Base-by-base conservation (phyloP, 1,284 basidiomycete species). In the Meripilus lineatus region DNA sequence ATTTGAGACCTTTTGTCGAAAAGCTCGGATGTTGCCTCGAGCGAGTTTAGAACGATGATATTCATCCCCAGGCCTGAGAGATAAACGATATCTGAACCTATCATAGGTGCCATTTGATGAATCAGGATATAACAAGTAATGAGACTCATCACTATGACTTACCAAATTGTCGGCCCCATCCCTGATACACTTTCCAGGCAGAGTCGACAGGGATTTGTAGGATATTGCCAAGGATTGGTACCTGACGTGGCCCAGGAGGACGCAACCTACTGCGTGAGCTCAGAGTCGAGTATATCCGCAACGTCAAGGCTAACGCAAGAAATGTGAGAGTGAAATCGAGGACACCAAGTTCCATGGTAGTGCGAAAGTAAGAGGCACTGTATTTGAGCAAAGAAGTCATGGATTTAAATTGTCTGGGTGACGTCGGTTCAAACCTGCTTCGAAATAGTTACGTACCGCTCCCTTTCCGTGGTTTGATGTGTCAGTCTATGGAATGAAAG, bases 181-280 rank as follows among this genome's bases (percentile, higher is more conserved):
- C 24, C 1, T 28, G 33, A 25, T 46, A 51, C 11, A 37, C 39
- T n/a, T 42, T 18, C 50, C 51, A 53, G 28, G 42, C 43, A 17
- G 44, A 24, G 15, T 45, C 40, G 11, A 8, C 34, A 4, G 55
- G 52, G 26, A 55, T 49, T 32, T 55, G 50, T 11, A 48, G 42
- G 7, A 55, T 25, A 40, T 55, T 57, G 14, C 55, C 55, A 17
- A 57, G 40, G 14, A 57, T 17, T 11, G 53, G 53, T 25, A 47
- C 26, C 2, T 47, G 46, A 11, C 32, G 36, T 11, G 55, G 53
- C 8, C 53, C 53, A 2, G 53, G 51, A 17, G 51, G 48, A n/a
- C n/a, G n/a, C n/a, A n/a, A n/a, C n/a, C n/a, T n/a, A n/a, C n/a
- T n/a, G n/a, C n/a, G n/a, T n/a, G n/a, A n/a, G n/a, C n/a, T n/a